Conservation (phyloP, 331 rosid genomes). For the Rhamnella rubrinervis region DNA sequence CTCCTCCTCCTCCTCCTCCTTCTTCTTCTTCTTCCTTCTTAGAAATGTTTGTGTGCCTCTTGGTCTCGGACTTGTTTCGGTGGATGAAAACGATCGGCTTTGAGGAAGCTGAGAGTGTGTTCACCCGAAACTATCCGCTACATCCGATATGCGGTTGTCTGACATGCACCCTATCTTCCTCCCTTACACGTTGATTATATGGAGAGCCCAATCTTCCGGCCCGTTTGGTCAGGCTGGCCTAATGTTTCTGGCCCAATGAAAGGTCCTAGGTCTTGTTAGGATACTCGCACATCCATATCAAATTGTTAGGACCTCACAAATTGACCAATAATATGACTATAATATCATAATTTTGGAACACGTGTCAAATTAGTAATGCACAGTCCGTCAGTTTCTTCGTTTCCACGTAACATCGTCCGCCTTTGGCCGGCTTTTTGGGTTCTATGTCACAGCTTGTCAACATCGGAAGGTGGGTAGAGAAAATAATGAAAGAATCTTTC, state of each 20-base stretch:
- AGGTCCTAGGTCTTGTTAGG: too few relatives aligned
- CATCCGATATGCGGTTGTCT: neutral
- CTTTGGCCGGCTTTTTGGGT: neutral
- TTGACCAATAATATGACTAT: too few relatives aligned
- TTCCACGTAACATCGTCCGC: neutral
- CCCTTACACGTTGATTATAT: neutral
- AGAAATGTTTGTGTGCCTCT: neutral
- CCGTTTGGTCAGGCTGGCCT: neutral
- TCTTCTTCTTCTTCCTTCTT: neutral
- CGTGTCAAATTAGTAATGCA: too few relatives aligned
- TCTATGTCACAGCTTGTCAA: neutral
- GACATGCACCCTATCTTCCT: neutral
- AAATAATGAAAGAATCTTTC: too few relatives aligned
- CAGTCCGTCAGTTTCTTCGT: too few relatives aligned
- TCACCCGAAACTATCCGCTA: neutral
- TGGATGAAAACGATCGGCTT: too few relatives aligned
- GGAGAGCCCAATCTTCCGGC: too few relatives aligned
- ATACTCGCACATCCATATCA: neutral
- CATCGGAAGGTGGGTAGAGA: too few relatives aligned
- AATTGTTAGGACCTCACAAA: neutral
- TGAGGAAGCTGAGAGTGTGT: neutral
- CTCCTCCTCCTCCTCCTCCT: neutral
- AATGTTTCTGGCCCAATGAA: neutral
- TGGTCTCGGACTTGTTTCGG: too few relatives aligned
- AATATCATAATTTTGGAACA: too few relatives aligned